These are phyloP conservation scores for Lodderomyces elongisporus DNA, from an alignment of 1,139 yeast species.

Conservation along the genomic window DNA sequence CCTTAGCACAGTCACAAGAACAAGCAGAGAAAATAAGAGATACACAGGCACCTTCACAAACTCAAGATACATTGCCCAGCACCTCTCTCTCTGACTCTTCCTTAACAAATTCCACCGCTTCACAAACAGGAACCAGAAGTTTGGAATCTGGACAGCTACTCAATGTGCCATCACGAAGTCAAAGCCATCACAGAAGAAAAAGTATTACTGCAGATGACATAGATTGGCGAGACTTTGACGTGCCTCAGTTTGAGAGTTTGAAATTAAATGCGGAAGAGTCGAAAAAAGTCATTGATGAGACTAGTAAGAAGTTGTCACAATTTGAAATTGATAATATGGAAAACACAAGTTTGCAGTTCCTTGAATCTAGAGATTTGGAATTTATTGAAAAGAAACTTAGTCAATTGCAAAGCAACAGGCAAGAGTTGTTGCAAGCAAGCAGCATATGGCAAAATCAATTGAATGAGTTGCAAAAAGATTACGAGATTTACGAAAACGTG, in stretches of 20 bases:
- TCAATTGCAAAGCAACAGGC: slow-evolving; percentile 25
- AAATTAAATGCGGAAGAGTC: slow-evolving; percentile 19
- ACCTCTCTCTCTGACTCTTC: too few species aligned
- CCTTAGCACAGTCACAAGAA: slow-evolving; percentile 1
- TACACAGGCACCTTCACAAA: too few species aligned
- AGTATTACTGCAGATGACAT: slow-evolving; percentile 26
- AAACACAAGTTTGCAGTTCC: slow-evolving; percentile 27
- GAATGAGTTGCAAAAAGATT: slow-evolving; percentile 43
- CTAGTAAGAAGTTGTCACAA: slow-evolving; percentile 24
- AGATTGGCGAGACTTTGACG: slow-evolving; percentile 27
- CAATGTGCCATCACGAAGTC: not conserved
- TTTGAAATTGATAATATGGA: slow-evolving; percentile 35
- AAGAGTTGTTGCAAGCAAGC: slow-evolving; percentile 30
- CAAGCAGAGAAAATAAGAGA: too few species aligned
- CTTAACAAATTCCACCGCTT: not conserved
- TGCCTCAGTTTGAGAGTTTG: slow-evolving; percentile 24
- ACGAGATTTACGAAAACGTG: slow-evolving; percentile 62
- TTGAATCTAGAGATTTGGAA: slow-evolving; percentile 14
- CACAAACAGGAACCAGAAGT: not conserved
- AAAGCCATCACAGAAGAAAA: slow-evolving; percentile 13
- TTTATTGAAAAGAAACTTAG: slow-evolving; percentile 22
- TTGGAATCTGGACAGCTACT: not conserved
- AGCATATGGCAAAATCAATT: slow-evolving; percentile 48
- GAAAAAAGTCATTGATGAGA: slow-evolving; percentile 16
- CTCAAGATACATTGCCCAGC: too few species aligned